Conservation (phyloP, 257 asterid species). For the Cinchona pubescens region DNA sequence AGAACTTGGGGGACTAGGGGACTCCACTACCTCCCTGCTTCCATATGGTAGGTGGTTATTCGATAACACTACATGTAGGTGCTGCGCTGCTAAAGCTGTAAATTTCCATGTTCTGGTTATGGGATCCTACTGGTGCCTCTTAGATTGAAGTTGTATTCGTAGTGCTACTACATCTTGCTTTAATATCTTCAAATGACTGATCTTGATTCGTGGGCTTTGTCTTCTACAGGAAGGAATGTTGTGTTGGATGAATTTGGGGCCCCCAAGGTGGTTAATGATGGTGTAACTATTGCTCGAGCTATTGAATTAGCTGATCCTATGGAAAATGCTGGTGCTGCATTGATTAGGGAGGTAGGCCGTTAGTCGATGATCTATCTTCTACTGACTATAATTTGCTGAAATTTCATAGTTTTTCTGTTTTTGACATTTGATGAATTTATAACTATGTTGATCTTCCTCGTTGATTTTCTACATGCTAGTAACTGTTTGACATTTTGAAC, state of each 20-base stretch:
- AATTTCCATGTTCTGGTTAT: background rate
- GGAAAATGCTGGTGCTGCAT: slow-evolving; percentile 98
- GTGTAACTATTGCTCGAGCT: slow-evolving; percentile 91
- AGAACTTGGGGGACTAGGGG: background rate
- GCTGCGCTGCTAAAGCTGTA: background rate
- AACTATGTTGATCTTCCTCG: background rate
- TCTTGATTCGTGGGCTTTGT: background rate
- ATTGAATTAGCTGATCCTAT: slow-evolving; percentile 84
- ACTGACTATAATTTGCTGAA: background rate
- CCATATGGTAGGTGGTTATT: background rate
- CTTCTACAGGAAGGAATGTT: slow-evolving; percentile 72
- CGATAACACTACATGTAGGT: too few relatives aligned
- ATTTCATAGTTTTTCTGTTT: background rate
- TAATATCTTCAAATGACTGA: background rate
- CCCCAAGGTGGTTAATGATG: slow-evolving; percentile 89
- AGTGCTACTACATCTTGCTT: background rate
- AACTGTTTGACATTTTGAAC: slow-evolving; percentile 16
- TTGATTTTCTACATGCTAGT: background rate
- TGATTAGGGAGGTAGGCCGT: slow-evolving; percentile 83
- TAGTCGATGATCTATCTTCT: background rate
- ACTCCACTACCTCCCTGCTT: background rate
- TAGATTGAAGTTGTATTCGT: background rate
- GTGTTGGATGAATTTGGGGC: slow-evolving; percentile 89
- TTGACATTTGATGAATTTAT: background rate
- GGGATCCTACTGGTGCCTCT: too few relatives aligned